Evolutionary conservation across 495 filamentous ascomycete genomes (phyloP).

Genomic region (Penicillium lagena): DNA sequence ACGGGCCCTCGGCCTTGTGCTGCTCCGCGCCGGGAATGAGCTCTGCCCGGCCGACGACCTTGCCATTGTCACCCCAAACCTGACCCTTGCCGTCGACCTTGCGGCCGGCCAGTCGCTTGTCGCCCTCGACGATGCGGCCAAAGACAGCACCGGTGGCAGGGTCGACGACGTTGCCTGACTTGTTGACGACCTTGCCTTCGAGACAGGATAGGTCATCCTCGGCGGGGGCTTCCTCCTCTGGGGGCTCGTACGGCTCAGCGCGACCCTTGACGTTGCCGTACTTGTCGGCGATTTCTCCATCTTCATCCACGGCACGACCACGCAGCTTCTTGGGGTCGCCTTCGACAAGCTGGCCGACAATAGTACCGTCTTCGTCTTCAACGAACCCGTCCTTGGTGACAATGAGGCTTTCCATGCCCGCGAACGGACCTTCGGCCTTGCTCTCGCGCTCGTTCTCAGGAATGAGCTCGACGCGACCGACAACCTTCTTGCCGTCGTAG

Average conservation of each 20-base stretch:
- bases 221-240: constrained; percentile 38
- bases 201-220: constrained; percentile 60
- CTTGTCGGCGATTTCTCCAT: constrained; percentile 78
- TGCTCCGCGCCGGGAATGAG: constrained; percentile 69
- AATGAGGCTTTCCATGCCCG: constrained; percentile 62
- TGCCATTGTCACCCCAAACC: constrained; percentile 74
- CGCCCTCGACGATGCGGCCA: constrained; percentile 70
- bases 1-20: constrained; percentile 67
- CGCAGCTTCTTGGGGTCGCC: constrained; percentile 69
- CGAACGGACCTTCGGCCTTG: constrained; percentile 67
- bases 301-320: constrained; percentile 72
- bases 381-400: constrained; percentile 68
- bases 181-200: constrained; percentile 81
- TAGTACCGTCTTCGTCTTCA: constrained; percentile 57
- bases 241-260: constrained; percentile 62
- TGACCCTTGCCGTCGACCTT: constrained; percentile 80
- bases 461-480: constrained; percentile 70
- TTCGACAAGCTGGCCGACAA: constrained; percentile 68
- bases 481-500: constrained; percentile 64
- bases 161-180: constrained; percentile 79
- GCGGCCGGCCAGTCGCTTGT: constrained; percentile 65
- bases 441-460: constrained; percentile 64
- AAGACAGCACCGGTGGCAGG: constrained; percentile 57
- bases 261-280: constrained; percentile 74
- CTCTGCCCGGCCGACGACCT: constrained; percentile 72